Base-by-base conservation (phyloP, 768 basidiomycete genomes). In the Russula emetica region DNA sequence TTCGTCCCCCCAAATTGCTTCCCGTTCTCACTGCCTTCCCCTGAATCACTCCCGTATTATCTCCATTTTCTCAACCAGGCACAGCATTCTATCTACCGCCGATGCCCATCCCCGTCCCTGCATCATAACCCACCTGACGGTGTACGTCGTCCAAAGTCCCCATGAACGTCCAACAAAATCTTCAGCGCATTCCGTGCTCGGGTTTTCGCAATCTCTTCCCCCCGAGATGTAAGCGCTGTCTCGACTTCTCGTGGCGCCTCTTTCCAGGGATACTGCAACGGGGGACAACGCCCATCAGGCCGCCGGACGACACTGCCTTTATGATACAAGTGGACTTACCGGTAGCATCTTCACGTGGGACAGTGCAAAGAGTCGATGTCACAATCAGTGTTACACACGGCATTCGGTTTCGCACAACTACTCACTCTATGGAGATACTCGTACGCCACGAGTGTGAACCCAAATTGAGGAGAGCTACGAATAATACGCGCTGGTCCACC, bases 171-270 rank as follows among this genome's bases (percentile, higher is more conserved):
- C 72, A 94, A 77, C 66, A 94, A 75, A 64, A 94, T 93, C 75
- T 94, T 94, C 71, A 99, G 83, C 16, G 94, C 96, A 79, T 98
- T 98, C 62, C 96, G 82, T 22, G 97, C 96, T 60, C 97, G 84
- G 49, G 96, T 83, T 72, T 87, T 85, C 34, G 93, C 84, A 77
- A 98, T 80, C 63, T 98, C 96, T 69, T 91, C 89, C 44, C 83
- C 82, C 60, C 83, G 83, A 61, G 84, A 81, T 8, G 83, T 92
- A 61, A 88, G 83, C 60, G 79, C 82, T 20, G 85, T 94, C 74
- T 87, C 84, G 65, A 88, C 81, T 71, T 84, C 84, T 58, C 78
- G 80, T 58, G 82, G 85, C 71, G 82, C 81, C 30, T 83, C 85
- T 70, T 83, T 83, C 85, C 84, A 94, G 47, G 94, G 94, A 76